Evolutionary conservation across 495 filamentous ascomycete species (phyloP).

Genomic region (Penicillium simplicissimum): DNA sequence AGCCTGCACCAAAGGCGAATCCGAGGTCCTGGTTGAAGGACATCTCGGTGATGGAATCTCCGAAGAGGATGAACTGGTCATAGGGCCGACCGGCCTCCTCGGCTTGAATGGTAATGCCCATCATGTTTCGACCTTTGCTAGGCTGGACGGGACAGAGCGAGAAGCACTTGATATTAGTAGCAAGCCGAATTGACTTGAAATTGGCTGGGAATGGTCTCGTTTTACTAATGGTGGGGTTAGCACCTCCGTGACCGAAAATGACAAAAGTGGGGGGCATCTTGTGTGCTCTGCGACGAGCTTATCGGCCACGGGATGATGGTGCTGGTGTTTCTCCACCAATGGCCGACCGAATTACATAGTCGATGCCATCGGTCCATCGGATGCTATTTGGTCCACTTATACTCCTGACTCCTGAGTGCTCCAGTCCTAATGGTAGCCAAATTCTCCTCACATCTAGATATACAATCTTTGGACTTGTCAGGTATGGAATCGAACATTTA

Average conservation of each 20-base stretch:
- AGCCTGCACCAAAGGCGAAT: constrained; percentile 69
- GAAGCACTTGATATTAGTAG: not conserved
- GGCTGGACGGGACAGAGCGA: not conserved
- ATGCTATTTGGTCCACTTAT: not conserved
- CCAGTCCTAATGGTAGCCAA: not conserved
- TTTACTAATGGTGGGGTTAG: constrained; percentile 19
- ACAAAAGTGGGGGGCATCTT: constrained; percentile 14
- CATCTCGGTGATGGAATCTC: constrained; percentile 75
- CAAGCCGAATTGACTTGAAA: not conserved
- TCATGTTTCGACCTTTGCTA: constrained; percentile 2
- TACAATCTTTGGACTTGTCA: no score
- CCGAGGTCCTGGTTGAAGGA: constrained; percentile 57
- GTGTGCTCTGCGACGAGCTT: not conserved
- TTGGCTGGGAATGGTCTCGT: not conserved
- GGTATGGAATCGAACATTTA: no score
- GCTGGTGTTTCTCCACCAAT: constrained; percentile 20
- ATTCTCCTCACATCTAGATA: not conserved
- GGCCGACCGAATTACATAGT: not conserved
- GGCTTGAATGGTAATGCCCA: not conserved
- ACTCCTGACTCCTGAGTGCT: no score
- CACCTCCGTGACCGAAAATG: constrained; percentile 22
- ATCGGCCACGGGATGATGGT: not conserved
- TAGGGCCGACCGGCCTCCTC: constrained; percentile 41
- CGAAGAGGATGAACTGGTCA: constrained; percentile 77
- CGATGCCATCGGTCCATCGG: not conserved